Percentiles rank a stretch among this genome's conserved stretches.
Conservation (phyloP, 192 early-diverging fungal genomes). For the Jimgerdemannia flammicorona region DNA sequence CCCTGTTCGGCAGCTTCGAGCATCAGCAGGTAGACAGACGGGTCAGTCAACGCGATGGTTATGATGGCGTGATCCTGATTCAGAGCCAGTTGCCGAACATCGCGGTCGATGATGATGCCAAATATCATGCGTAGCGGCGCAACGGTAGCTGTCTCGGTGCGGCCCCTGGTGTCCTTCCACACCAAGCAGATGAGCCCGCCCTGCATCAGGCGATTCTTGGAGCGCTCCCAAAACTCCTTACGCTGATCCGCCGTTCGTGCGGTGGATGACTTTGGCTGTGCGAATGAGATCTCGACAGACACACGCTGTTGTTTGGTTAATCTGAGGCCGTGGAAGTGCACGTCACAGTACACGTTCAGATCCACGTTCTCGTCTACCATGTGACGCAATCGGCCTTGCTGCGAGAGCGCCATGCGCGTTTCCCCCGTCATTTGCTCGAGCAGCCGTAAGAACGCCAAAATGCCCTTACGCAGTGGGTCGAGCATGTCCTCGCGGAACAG, state of each 20-base stretch:
- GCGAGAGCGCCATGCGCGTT: not conserved
- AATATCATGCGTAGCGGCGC: not conserved
- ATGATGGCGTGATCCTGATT: not conserved
- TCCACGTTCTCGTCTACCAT: conserved; percentile 13
- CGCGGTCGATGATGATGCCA: not conserved
- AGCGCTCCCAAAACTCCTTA: conserved; percentile 40
- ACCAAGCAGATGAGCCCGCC: conserved; percentile 43
- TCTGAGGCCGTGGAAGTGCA: conserved; percentile 26
- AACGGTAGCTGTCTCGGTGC: not conserved
- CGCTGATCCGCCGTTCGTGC: conserved; percentile 11
- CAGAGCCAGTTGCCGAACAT: not conserved
- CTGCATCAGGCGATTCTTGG: conserved; percentile 33
- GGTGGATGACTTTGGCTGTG: conserved; percentile 2
- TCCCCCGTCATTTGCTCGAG: not conserved
- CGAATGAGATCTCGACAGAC: conserved; percentile 21
- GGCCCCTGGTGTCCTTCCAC: not conserved
- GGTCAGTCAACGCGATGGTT: not conserved
- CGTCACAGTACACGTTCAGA: conserved; percentile 33
- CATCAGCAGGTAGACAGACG: not conserved
- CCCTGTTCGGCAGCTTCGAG: not conserved
- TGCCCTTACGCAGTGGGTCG: conserved; percentile 24
- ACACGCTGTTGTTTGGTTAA: conserved; percentile 17
- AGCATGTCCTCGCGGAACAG: conserved; percentile 44
- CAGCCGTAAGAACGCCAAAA: conserved; percentile 23
- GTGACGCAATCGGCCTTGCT: not conserved